These are phyloP conservation scores for Epichloe gansuensis DNA, from an alignment of 2,329 filamentous ascomycete genomes.

Conservation along the genomic window DNA sequence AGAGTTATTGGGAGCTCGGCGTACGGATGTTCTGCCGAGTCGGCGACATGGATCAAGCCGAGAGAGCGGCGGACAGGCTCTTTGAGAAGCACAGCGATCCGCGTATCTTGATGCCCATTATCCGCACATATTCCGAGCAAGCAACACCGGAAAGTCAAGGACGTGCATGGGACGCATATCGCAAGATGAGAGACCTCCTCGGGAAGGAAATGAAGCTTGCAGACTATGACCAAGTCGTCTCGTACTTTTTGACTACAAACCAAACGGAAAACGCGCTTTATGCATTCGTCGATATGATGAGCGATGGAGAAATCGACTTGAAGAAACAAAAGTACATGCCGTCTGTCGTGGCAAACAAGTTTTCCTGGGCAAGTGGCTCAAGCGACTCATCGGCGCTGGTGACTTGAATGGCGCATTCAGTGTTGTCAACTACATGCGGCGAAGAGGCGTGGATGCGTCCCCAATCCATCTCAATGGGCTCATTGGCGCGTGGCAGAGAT, in stretches of 20 bases:
- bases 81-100: constrained; percentile 37
- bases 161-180: constrained; percentile 56
- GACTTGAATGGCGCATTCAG: constrained; percentile 58
- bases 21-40: constrained; percentile 49
- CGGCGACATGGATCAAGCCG: constrained; percentile 47
- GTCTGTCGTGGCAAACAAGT: constrained; percentile 51
- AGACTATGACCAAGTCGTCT: constrained; percentile 66
- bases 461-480: constrained; percentile 72
- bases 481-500: constrained; percentile 65
- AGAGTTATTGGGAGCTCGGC: constrained; percentile 52
- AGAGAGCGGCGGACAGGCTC: constrained; percentile 42
- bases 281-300: constrained; percentile 86
- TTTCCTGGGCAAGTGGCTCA: constrained; percentile 82
- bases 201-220: constrained; percentile 50
- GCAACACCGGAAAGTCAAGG: constrained; percentile 33
- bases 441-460: constrained; percentile 53
- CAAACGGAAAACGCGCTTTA: constrained; percentile 56
- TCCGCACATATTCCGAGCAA: constrained; percentile 50
- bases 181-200: constrained; percentile 48
- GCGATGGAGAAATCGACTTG: constrained; percentile 41
- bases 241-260: constrained; percentile 55
- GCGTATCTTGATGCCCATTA: constrained; percentile 54
- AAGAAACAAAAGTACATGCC: constrained; percentile 33
- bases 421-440: constrained; percentile 66
- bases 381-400: constrained; percentile 63